phyloP scores from a whole-genome alignment of 1,284 basidiomycete species.

The Rhodotorula glutinis region DNA sequence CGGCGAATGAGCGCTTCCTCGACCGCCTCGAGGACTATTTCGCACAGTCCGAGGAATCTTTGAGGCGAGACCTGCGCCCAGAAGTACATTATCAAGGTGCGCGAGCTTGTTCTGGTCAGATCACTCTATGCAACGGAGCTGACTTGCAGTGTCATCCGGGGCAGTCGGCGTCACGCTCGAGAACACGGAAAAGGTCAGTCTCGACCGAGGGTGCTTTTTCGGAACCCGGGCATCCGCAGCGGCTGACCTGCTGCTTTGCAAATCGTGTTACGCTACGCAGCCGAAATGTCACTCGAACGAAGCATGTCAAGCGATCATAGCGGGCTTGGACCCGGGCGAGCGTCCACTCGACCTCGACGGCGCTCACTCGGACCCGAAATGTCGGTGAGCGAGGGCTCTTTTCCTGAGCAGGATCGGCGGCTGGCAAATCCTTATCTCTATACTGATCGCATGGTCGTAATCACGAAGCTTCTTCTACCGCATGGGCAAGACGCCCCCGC shows the following conservation, averaged over 20 bases:
- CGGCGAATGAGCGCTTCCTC: constrained; percentile 75
- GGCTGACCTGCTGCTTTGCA: background rate
- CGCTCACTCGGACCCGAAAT: constrained; percentile 83
- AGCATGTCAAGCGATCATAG: constrained; percentile 68
- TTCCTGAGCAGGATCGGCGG: too few species aligned
- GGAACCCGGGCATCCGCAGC: too few species aligned
- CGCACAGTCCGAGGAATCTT: constrained; percentile 60
- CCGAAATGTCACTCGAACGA: constrained; percentile 55
- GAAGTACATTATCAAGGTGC: constrained; percentile 58
- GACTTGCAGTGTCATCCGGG: background rate
- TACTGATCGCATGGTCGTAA: too few species aligned
- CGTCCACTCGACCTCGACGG: constrained; percentile 67
- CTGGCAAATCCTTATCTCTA: too few species aligned
- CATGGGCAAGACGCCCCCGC: constrained; percentile 72
- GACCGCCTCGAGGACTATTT: constrained; percentile 80
- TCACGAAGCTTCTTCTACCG: constrained; percentile 82
- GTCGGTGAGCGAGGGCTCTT: constrained; percentile 54
- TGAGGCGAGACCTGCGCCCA: constrained; percentile 73
- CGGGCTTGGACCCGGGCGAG: constrained; percentile 66
- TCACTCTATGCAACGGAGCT: too few species aligned
- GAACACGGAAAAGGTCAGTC: constrained; percentile 76
- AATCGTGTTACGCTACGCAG: constrained; percentile 47
- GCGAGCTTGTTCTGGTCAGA: too few species aligned
- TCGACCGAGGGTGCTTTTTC: constrained; percentile 52
- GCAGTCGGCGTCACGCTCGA: constrained; percentile 59